These are phyloP conservation scores for Talaromyces sp. DNA, from an alignment of 2,329 filamentous ascomycete genomes.

Conservation along the genomic window DNA sequence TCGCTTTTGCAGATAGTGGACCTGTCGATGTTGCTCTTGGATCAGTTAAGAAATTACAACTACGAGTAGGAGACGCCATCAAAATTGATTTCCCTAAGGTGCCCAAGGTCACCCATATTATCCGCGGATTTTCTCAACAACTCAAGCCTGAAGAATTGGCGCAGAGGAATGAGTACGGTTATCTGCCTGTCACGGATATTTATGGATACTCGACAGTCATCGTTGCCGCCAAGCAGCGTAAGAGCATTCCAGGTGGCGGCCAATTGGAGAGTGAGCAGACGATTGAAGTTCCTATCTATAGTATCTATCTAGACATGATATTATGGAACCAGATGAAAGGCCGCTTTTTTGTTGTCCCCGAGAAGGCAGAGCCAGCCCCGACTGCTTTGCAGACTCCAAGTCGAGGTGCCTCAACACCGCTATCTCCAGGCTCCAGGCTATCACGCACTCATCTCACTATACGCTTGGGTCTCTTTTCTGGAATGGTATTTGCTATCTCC, in stretches of 20 bases:
- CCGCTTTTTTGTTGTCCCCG: slow-evolving; percentile 34
- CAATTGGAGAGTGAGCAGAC: slow-evolving; percentile 29
- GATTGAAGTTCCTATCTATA: slow-evolving; percentile 44
- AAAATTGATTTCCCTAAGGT: slow-evolving; percentile 45
- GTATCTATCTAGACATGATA: slow-evolving; percentile 47
- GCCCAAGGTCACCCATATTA: slow-evolving; percentile 43
- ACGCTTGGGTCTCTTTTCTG: slow-evolving; percentile 59
- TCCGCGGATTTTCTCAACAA: slow-evolving; percentile 41
- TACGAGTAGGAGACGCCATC: slow-evolving; percentile 45
- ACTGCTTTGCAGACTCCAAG: slow-evolving; percentile 36
- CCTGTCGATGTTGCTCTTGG: slow-evolving; percentile 40
- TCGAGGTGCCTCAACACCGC: slow-evolving; percentile 38
- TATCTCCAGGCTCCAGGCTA: slow-evolving; percentile 50
- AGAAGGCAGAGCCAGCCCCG: slow-evolving; percentile 21
- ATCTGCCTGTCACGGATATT: slow-evolving; percentile 39
- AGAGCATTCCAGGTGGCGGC: slow-evolving; percentile 37
- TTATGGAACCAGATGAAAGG: slow-evolving; percentile 47
- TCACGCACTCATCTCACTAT: slow-evolving; percentile 38
- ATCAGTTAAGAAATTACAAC: slow-evolving; percentile 44
- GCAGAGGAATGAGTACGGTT: slow-evolving; percentile 25
- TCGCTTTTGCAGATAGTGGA: slow-evolving; percentile 46
- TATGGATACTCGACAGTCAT: slow-evolving; percentile 43
- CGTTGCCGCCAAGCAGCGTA: slow-evolving; percentile 42
- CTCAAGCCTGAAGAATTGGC: slow-evolving; percentile 29
- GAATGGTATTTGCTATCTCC: slow-evolving; percentile 86